Base-by-base conservation (phyloP, 2,329 filamentous ascomycete species). In the Fusarium compactum region DNA sequence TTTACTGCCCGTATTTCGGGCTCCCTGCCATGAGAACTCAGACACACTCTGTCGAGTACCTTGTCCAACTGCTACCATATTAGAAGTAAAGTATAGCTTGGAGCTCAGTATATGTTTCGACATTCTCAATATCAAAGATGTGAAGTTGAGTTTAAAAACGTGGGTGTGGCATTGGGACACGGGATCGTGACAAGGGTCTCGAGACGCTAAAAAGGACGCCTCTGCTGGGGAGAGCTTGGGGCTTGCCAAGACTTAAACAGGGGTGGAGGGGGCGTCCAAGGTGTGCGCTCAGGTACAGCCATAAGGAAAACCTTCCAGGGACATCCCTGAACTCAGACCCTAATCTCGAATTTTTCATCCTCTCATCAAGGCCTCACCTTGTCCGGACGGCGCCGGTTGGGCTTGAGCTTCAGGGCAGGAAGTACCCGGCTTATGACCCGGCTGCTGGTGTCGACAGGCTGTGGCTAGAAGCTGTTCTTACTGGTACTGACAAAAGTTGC, bases 101-200 rank as follows among this genome's bases (percentile, higher is more conserved):
- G 44, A 43, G 46, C 45, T 48, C 50, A 62, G 58, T 32, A 53
- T 56, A 62, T 62, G 32, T 67, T 52, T 65, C 51, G 55, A 56
- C 48, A 65, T 74, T 66, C 65, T 64, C 53, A 50, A 64, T 57
- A 40, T 71, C 51, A 18, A 62, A 72, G 70, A 70, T 47, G 43
- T 74, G 73, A 76, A 58, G 74, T 76, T 65, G 59, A 75, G 59
- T 73, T 76, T 76, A 73, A 63, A 65, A 65, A 74, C 64, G 63
- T 75, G 72, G 73, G 74, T 76, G 74, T 76, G 74, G 70, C 74
- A 76, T 76, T 76, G 67, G 44, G 71, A 71, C 55, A 73, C 74
- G 74, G 72, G 74, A 76, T 74, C 70, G 71, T 34, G 71, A 76
- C 74, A 76, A 76, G 74, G 74, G 74, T 76, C 45, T 65, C 61